Conservation (phyloP, 495 filamentous ascomycete genomes). For the Penicillium robsamsonii region DNA sequence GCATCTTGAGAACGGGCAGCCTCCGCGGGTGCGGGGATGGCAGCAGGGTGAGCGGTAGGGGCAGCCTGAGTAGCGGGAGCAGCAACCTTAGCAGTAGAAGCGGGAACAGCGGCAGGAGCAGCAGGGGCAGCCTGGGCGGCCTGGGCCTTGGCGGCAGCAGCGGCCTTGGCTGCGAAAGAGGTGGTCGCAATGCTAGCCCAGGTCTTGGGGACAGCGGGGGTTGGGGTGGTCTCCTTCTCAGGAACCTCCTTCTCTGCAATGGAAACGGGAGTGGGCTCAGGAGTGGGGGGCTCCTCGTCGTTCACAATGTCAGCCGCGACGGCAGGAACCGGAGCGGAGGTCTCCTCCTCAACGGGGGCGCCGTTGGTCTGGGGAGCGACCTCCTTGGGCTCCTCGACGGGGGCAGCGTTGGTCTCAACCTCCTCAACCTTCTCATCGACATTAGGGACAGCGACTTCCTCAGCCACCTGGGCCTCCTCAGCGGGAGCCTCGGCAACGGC, state of each 20-base stretch:
- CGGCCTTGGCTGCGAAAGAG: conserved; percentile 30
- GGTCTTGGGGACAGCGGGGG: conserved; percentile 66
- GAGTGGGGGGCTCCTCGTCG: conserved; percentile 52
- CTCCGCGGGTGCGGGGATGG: conserved; percentile 36
- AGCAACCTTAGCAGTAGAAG: conserved; percentile 34
- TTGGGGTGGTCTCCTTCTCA: conserved; percentile 48
- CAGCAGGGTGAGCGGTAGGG: conserved; percentile 39
- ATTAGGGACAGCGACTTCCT: conserved; percentile 44
- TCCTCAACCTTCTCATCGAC: conserved; percentile 60
- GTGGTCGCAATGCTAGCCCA: conserved; percentile 76
- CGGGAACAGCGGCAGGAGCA: conserved; percentile 28
- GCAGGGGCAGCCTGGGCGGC: conserved; percentile 36
- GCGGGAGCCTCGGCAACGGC: conserved; percentile 25
- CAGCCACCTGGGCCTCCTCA: conserved; percentile 35
- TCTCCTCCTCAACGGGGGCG: conserved; percentile 33
- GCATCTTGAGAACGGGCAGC: conserved; percentile 41
- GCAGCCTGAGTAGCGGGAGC: conserved; percentile 35
- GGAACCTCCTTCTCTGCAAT: conserved; percentile 43
- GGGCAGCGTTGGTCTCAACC: conserved; percentile 32
- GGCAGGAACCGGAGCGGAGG: conserved; percentile 32
- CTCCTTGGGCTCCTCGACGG: conserved; percentile 31
- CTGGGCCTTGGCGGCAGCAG: conserved; percentile 30
- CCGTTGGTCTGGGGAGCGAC: conserved; percentile 43
- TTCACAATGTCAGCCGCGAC: conserved; percentile 49
- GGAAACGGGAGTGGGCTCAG: conserved; percentile 45